Base-by-base conservation (phyloP, 73 alveolate species). In the Stentor roeselii region DNA sequence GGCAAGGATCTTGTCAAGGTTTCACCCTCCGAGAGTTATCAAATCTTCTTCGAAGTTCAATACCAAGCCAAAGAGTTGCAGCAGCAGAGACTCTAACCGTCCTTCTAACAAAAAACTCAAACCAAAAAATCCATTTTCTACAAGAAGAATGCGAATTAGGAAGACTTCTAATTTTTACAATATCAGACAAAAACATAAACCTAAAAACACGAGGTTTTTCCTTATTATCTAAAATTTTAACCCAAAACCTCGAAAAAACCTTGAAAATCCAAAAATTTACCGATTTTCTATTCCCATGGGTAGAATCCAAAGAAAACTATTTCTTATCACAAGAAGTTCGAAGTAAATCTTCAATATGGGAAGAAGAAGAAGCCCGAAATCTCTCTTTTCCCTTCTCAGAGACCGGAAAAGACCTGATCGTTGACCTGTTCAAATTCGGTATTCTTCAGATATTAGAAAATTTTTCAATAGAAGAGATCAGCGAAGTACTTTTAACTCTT, bases 121-220 rank as follows among this genome's bases (percentile, higher is more conserved):
- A 32, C 27, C 42, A 67, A 34, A 32, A 32, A 2, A 32, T 67
- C 34, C 42, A 67, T 30, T 67, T 67, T 67, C 34, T 67, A 32
- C 1, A 21, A 30, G 80, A 67, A 2, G 80, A 67, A 67, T 67
- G 80, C 80, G 41, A 67, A 30, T 67, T 67, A 11, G 80, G 34
- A 27, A 67, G 41, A 32, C 41, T 67, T 67, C 14, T 67, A 21
- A 32, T 67, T 27, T 67, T 21, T n/a, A 27, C 34, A 27, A 14
- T 67, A 1, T 15, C n/a, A 11, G 80, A 67, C 2, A 67, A 32
- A 21, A 67, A 67, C 34, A 67, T 67, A 67, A 67, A 67, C 34
- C 42, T 67, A 21, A 67, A 40, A 34, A 34, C 37, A 15, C 21
- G 80, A 1, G 50, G 37, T 21, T 27, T 67, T 2, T 27, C 21